Percentiles rank a stretch among this genome's conserved stretches.
These are phyloP conservation scores for Neurospora tetrasperma DNA, from an alignment of 495 filamentous ascomycete species.

Conservation along the genomic window DNA sequence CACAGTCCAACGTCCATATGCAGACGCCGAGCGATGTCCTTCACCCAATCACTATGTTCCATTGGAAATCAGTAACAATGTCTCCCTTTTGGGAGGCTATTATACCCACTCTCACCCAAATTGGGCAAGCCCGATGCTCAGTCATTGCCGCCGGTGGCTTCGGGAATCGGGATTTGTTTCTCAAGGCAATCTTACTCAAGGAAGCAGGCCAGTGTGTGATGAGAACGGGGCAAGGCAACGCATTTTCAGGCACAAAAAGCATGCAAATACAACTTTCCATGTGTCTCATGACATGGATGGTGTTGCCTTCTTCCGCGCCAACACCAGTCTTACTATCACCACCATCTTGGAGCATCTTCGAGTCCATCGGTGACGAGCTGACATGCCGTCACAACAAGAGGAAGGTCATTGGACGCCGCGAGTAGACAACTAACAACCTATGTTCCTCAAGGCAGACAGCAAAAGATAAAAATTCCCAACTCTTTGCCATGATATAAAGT, in stretches of 20 bases:
- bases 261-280: background rate
- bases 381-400: background rate
- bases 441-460: background rate
- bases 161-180: background rate
- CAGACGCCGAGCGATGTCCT: background rate
- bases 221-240: background rate
- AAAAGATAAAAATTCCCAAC: background rate
- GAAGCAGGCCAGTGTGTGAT: background rate
- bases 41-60: background rate
- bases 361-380: background rate
- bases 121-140: background rate
- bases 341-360: background rate
- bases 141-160: background rate
- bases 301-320: background rate
- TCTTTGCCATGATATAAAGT: background rate
- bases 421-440: background rate
- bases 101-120: background rate
- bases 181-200: background rate
- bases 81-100: background rate
- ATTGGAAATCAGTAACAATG: background rate
- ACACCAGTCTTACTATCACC: background rate
- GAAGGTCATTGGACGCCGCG: background rate
- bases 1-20: background rate
- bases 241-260: background rate
- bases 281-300: background rate